Evolutionary conservation across 768 basidiomycete genomes (phyloP), one percentile per base, ranked within the genome.

Genomic region (Tylopilus felleus): DNA sequence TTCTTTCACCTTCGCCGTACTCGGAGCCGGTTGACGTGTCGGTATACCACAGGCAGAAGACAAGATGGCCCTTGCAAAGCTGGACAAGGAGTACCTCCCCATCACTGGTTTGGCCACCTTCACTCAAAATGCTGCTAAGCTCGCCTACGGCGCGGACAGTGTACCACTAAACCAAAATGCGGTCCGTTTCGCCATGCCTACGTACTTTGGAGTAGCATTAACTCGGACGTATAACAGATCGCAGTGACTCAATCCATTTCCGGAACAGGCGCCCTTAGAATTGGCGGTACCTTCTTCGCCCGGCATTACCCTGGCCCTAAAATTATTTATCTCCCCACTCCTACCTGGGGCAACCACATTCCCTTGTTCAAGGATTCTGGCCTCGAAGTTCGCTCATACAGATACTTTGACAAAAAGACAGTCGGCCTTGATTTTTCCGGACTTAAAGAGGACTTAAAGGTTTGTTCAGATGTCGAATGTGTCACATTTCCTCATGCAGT

Each of bases 281-380:
- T 98, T 70, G 97, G 94, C 47, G 93, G 86, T 58, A 87, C 88
- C 28, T 98, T 99, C 80, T 74, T 98, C 31, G 87, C 84, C 22
- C 86, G 88, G 38, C 90, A 93, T 71, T 95, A 93, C 67, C 90
- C 90, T 39, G 81, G 92, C 68, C 75, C 89, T 53, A 91, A 91
- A 74, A 80, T 80, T 40, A 90, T 98, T 64, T 98, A 97, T 75
- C 79, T 98, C 46, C 96, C 97, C 31, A 77, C 78, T 13, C 97
- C 97, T 9, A 91, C 96, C 5, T 99, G 97, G 97, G 95, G 95
- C 22, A 97, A 98, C 77, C 97, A 99, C 68, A 90, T 86, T 46
- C 87, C 90, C 48, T 81, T 98, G 64, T 95, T 95, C 79, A 86
- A 86, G 60, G 93, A 98, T 71, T 93, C 93, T 39, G 96, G 95